phyloP scores from a whole-genome alignment of 2,329 filamentous ascomycete genomes.

The Zymoseptoria tritici region DNA sequence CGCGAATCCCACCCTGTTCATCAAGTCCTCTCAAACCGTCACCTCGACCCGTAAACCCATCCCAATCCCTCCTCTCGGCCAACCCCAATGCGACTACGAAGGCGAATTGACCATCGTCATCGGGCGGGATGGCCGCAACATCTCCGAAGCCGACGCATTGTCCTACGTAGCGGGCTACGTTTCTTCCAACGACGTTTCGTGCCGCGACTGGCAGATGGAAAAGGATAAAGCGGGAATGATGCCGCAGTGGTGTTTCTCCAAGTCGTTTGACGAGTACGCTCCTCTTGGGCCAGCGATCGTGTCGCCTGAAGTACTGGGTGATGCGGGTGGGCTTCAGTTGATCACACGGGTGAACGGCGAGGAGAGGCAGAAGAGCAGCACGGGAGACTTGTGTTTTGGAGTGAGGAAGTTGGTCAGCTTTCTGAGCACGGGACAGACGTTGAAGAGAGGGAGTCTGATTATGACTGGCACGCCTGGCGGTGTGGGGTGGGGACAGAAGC shows the following conservation, averaged over 20 bases:
- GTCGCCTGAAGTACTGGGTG: conserved; percentile 34
- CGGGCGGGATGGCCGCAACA: conserved; percentile 57
- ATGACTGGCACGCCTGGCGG: conserved; percentile 46
- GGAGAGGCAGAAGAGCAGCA: conserved; percentile 37
- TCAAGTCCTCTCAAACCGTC: conserved; percentile 62
- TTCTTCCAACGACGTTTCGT: conserved; percentile 72
- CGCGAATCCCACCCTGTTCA: conserved; percentile 65
- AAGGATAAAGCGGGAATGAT: conserved; percentile 41
- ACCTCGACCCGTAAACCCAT: conserved; percentile 59
- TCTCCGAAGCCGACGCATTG: conserved; percentile 57
- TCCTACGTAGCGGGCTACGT: conserved; percentile 67
- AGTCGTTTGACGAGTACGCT: conserved; percentile 52
- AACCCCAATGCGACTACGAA: conserved; percentile 68
- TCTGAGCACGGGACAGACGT: conserved; percentile 32
- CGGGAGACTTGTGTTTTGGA: conserved; percentile 42
- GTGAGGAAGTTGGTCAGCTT: conserved; percentile 31
- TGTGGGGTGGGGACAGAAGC: conserved; percentile 28
- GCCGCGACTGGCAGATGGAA: conserved; percentile 55
- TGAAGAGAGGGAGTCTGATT: conserved; percentile 43
- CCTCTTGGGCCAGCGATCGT: conserved; percentile 49
- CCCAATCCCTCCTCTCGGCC: conserved; percentile 57
- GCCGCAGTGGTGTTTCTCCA: conserved; percentile 53
- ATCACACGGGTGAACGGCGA: conserved; percentile 45
- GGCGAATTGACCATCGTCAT: conserved; percentile 71
- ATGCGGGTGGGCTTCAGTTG: conserved; percentile 39